A percentile compares a stretch with the other conserved stretches of the same genome.
Evolutionary conservation across 371 early-diverging fungal species (phyloP).

Genomic region (Actinomortierella wolfii): DNA sequence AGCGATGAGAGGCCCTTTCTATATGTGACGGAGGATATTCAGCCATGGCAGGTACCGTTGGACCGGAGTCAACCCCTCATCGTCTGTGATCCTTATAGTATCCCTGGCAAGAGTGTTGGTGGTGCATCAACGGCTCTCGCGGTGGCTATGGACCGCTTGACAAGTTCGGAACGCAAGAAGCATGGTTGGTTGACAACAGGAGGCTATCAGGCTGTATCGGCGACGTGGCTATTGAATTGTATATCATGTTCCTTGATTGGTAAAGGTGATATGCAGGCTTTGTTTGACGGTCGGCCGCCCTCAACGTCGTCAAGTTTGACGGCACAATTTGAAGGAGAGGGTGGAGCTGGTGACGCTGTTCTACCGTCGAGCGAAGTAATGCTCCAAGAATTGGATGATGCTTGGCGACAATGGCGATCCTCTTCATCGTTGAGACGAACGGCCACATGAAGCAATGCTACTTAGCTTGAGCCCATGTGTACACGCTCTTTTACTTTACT

Average conservation of each 20-base stretch:
- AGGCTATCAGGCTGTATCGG: conserved; percentile 25
- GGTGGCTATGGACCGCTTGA: neutral
- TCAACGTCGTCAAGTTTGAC: too few species aligned
- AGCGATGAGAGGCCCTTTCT: conserved; percentile 4
- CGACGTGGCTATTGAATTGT: conserved; percentile 33
- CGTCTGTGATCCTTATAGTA: conserved; percentile 22
- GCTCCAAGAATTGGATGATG: conserved; percentile 5
- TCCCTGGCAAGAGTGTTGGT: neutral
- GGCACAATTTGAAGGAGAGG: too few species aligned
- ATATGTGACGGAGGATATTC: conserved; percentile 26
- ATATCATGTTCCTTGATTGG: conserved; percentile 33
- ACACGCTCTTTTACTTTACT: too few species aligned
- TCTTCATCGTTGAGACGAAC: too few species aligned
- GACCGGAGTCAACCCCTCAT: conserved; percentile 24
- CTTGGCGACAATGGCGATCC: conserved; percentile 14
- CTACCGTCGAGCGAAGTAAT: neutral
- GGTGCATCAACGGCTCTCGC: neutral
- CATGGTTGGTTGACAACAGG: conserved; percentile 25
- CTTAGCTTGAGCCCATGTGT: too few species aligned
- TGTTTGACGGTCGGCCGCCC: conserved; percentile 12
- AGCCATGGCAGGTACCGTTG: conserved; percentile 25
- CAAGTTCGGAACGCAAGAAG: conserved; percentile 15
- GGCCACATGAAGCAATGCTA: too few species aligned
- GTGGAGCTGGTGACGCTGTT: too few species aligned
- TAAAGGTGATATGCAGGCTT: conserved; percentile 9